Evolutionary conservation across 306 rosid species (phyloP).

Genomic region (Styphnolobium japonicum): DNA sequence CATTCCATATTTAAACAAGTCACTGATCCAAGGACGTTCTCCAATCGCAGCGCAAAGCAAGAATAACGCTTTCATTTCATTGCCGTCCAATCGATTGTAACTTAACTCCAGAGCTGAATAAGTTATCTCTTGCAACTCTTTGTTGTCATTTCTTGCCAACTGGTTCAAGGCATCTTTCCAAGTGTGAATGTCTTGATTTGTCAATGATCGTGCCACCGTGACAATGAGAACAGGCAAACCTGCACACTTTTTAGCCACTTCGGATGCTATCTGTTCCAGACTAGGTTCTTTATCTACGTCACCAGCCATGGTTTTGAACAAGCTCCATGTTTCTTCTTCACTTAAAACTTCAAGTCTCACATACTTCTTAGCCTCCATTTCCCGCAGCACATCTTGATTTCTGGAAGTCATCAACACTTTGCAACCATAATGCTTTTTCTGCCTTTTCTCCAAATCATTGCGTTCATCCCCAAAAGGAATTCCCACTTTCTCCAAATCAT

Average conservation of each 20-base stretch:
- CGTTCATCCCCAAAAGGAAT: too few relatives aligned
- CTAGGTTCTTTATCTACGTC: background rate
- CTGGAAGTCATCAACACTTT: conserved; percentile 15
- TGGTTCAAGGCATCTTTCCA: conserved; percentile 2
- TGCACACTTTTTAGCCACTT: too few relatives aligned
- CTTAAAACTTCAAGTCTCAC: background rate
- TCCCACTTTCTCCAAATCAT: background rate
- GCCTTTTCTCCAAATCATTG: too few relatives aligned
- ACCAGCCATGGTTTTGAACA: background rate
- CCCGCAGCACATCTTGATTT: background rate
- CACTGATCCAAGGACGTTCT: fast-evolving
- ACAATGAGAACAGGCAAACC: background rate
- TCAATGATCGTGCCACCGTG: background rate
- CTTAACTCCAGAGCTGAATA: conserved; percentile 17
- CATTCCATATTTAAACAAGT: background rate
- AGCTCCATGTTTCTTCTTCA: background rate
- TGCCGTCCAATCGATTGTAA: background rate
- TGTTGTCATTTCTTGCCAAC: background rate
- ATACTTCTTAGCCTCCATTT: background rate
- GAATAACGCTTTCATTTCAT: background rate
- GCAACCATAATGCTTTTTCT: too few relatives aligned
- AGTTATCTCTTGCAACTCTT: background rate
- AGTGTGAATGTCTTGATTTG: background rate
- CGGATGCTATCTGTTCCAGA: too few relatives aligned
- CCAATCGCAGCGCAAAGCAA: background rate